These are phyloP conservation scores for Avicennia marina DNA, from an alignment of 257 asterid genomes.

Conservation along the genomic window DNA sequence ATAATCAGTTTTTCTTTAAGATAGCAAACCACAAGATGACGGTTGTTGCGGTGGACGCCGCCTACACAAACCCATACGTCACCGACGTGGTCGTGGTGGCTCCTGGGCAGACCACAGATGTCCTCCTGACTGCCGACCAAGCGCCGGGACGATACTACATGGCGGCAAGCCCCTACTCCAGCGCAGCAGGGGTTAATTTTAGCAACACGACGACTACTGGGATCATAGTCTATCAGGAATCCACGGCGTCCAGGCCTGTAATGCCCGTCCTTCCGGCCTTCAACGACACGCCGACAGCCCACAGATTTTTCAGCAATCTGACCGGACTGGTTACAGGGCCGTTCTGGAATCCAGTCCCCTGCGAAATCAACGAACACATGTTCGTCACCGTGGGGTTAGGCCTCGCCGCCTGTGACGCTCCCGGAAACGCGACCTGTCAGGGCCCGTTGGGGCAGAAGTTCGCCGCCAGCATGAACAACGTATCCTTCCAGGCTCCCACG, in stretches of 20 bases:
- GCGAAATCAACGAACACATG: conserved; percentile 30
- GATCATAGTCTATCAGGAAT: conserved; percentile 38
- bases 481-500: conserved; percentile 34
- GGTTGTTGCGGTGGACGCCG: conserved; percentile 59
- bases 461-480: conserved; percentile 51
- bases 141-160: conserved; percentile 53
- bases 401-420: conserved; percentile 26
- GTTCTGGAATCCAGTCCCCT: conserved; percentile 34
- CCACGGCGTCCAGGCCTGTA: conserved; percentile 18
- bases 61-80: conserved; percentile 59
- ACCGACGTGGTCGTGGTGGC: conserved; percentile 59
- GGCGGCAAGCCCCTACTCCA: conserved; percentile 54
- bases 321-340: conserved; percentile 33
- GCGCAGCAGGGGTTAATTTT: conserved; percentile 24
- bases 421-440: conserved; percentile 24
- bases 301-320: conserved; percentile 27
- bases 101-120: conserved; percentile 74
- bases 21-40: conserved; percentile 60
- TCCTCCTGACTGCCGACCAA: conserved; percentile 54
- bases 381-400: conserved; percentile 46
- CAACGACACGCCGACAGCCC: conserved; percentile 48
- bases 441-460: conserved; percentile 31
- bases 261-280: conserved; percentile 46
- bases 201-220: conserved; percentile 57
- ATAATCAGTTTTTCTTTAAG: conserved; percentile 50